These are phyloP conservation scores for Malus hybrid DNA, from an alignment of 331 rosid genomes.

Conservation along the genomic window DNA sequence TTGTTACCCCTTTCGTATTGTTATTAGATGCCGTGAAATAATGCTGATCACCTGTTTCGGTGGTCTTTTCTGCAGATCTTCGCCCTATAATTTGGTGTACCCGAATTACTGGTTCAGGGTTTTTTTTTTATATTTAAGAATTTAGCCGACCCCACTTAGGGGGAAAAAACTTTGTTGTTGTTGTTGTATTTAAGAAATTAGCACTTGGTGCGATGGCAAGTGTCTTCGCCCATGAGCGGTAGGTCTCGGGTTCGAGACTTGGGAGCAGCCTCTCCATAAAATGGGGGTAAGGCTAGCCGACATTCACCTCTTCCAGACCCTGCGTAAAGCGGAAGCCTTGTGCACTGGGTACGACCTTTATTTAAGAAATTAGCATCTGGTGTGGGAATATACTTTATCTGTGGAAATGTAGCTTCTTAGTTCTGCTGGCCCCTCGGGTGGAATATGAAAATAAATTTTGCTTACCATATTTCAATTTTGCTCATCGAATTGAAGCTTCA, in stretches of 20 bases:
- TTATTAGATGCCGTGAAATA: background rate
- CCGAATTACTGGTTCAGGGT: background rate
- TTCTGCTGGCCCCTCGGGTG: background rate
- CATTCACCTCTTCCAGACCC: too few species aligned
- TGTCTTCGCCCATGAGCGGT: too few species aligned
- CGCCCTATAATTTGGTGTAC: background rate
- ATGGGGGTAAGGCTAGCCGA: too few species aligned
- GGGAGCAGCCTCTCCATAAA: too few species aligned
- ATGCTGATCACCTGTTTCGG: conserved; percentile 10
- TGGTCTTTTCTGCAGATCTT: conserved; percentile 19
- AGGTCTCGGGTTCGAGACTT: too few species aligned
- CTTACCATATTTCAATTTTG: background rate
- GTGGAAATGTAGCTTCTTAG: conserved; percentile 16
- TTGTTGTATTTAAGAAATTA: too few species aligned
- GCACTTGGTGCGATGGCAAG: too few species aligned
- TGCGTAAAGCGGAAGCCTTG: too few species aligned
- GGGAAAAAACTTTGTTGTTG: too few species aligned
- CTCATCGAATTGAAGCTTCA: background rate
- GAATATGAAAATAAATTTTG: background rate
- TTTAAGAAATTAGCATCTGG: background rate
- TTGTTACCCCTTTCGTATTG: background rate
- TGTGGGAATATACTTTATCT: background rate
- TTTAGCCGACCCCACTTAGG: too few species aligned
- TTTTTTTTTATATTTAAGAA: background rate
- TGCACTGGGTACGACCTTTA: too few species aligned